These are phyloP conservation scores for Petunia hybrid DNA, from an alignment of 305 asterid genomes.

Conservation along the genomic window DNA sequence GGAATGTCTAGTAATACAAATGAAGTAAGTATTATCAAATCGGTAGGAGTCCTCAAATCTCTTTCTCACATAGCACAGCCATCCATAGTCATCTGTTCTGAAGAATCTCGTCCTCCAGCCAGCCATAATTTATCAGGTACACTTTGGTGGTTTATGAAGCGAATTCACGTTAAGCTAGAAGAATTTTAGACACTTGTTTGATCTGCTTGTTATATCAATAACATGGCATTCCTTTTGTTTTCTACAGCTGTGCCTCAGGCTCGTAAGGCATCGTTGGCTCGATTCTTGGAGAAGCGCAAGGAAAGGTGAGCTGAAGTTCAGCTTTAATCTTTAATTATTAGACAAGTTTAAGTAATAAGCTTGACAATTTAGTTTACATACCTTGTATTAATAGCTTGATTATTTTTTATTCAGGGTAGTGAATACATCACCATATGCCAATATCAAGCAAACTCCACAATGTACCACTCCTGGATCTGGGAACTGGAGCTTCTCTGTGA, in stretches of 20 bases:
- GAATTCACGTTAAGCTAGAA: not conserved
- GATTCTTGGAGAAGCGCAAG: constrained; percentile 70
- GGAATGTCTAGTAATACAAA: not conserved
- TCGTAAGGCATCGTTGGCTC: constrained; percentile 66
- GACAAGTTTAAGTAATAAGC: no score
- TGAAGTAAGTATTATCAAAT: not conserved
- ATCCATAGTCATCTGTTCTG: not conserved
- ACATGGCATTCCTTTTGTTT: not conserved
- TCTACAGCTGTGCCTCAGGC: constrained; percentile 67
- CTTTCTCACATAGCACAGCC: not conserved
- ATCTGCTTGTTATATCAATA: not conserved
- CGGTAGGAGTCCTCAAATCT: not conserved
- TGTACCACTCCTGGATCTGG: constrained; percentile 37
- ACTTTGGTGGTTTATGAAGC: not conserved
- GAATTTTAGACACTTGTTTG: not conserved
- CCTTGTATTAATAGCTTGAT: constrained; percentile 14
- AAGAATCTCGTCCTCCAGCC: not conserved
- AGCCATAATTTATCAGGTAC: constrained; percentile 28
- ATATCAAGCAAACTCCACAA: constrained; percentile 39
- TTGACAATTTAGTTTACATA: no score
- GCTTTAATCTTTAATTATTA: not conserved
- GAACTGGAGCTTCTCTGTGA: constrained; percentile 37
- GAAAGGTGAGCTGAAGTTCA: constrained; percentile 51
- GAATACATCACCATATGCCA: constrained; percentile 49
- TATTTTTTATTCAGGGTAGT: constrained; percentile 46